A percentile compares a stretch with the other conserved stretches of the same genome.
Conservation (phyloP, 805 yeast genomes). For the Wickerhamiella kazuoi region DNA sequence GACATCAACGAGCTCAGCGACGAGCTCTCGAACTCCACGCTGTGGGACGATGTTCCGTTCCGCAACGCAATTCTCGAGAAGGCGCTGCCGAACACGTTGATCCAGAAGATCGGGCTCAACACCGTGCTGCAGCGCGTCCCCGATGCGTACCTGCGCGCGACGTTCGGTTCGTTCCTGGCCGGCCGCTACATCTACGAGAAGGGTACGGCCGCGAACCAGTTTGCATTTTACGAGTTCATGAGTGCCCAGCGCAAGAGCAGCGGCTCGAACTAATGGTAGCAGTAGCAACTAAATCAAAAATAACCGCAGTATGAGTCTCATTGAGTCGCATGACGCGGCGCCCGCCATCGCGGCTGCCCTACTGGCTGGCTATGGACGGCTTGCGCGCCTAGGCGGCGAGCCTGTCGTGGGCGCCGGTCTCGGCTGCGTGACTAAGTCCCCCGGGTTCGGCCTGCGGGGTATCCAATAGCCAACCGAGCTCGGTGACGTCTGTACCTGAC, state of each 20-base stretch:
- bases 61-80: constrained; percentile 59
- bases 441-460: too few relatives aligned
- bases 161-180: constrained; percentile 73
- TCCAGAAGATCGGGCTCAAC: constrained; percentile 43
- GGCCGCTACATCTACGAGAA: constrained; percentile 68
- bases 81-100: constrained; percentile 61
- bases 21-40: constrained; percentile 59
- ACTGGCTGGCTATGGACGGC: too few relatives aligned
- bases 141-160: constrained; percentile 67
- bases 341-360: too few relatives aligned
- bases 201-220: constrained; percentile 62
- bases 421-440: too few relatives aligned
- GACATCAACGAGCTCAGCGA: constrained; percentile 76
- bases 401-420: too few relatives aligned
- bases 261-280: not conserved
- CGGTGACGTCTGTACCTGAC: too few relatives aligned
- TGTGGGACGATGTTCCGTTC: constrained; percentile 71
- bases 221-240: constrained; percentile 30
- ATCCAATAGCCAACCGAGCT: too few relatives aligned
- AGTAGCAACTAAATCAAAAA: too few relatives aligned
- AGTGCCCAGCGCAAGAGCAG: constrained; percentile 12
- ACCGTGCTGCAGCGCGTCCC: constrained; percentile 65
- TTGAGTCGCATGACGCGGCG: too few relatives aligned
- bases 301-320: too few relatives aligned
- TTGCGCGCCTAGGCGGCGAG: too few relatives aligned